A percentile compares a stretch with the other conserved stretches of the same genome.
Conservation (phyloP, 208 protist genomes). For the Trypanosomatidae sp. region DNA sequence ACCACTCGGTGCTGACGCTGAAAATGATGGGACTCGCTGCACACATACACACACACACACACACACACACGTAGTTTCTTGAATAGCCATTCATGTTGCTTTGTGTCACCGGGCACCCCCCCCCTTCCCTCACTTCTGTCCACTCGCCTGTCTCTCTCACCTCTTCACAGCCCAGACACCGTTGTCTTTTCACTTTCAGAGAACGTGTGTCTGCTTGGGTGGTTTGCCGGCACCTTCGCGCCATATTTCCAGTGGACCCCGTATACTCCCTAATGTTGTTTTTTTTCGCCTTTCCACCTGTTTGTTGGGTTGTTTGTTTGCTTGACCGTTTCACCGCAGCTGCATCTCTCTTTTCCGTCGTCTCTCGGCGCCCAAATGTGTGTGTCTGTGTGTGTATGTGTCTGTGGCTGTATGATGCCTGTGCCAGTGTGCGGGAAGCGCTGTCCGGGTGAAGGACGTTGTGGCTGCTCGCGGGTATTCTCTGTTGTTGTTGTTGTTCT, state of each 20-base stretch:
- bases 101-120: not conserved
- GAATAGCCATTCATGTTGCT: not conserved
- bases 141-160: not conserved
- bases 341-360: not conserved
- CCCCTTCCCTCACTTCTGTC: not conserved
- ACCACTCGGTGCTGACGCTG: not conserved
- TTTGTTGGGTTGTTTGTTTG: not conserved
- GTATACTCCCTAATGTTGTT: too few species aligned
- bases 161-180: not conserved
- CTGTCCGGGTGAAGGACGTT: not conserved
- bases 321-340: not conserved
- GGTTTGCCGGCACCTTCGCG: not conserved
- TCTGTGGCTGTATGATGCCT: not conserved
- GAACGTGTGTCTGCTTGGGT: not conserved
- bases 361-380: not conserved
- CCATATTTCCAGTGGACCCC: not conserved
- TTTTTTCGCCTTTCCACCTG: not conserved
- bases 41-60: too few species aligned
- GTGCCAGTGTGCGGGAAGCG: not conserved
- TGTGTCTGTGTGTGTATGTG: not conserved
- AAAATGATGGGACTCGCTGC: not conserved
- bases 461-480: not conserved
- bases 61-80: not conserved
- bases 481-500: slow-evolving; percentile 11
- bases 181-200: not conserved